These are phyloP conservation scores for Gymnopilus junonius DNA, from an alignment of 768 basidiomycete genomes.

Conservation along the genomic window DNA sequence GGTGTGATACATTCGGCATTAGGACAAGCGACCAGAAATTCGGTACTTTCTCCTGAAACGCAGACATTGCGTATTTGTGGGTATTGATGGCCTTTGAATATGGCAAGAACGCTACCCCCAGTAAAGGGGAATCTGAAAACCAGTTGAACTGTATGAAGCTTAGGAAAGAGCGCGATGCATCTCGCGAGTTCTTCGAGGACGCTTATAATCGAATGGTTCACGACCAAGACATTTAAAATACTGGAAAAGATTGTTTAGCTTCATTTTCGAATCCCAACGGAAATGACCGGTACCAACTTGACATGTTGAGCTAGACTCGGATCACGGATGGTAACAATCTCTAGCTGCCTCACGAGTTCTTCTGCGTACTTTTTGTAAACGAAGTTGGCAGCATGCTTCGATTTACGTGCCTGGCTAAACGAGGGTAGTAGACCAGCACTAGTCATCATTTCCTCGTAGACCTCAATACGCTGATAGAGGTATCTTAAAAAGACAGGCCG, in stretches of 20 bases:
- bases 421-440: neutral
- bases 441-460: conserved; percentile 5
- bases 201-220: conserved; percentile 3
- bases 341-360: conserved; percentile 23
- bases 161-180: conserved; percentile 26
- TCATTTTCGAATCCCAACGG: neutral
- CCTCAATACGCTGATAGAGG: conserved; percentile 22
- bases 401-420: no score
- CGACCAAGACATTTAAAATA: conserved; percentile 21
- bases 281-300: neutral
- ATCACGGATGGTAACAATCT: conserved; percentile 28
- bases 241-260: neutral
- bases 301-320: conserved; percentile 25
- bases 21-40: neutral
- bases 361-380: conserved; percentile 1
- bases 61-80: neutral
- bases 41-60: neutral
- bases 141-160: conserved; percentile 24
- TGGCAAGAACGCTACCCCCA: neutral
- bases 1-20: neutral
- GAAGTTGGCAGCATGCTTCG: conserved; percentile 8
- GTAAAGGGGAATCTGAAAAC: neutral
- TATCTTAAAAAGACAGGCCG: conserved; percentile 13
- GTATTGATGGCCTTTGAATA: neutral
- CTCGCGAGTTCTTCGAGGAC: conserved; percentile 27